A percentile compares a stretch with the other conserved stretches of the same genome.
phyloP scores from a whole-genome alignment of 1,284 basidiomycete genomes.

The Apiotrichum gamsii region DNA sequence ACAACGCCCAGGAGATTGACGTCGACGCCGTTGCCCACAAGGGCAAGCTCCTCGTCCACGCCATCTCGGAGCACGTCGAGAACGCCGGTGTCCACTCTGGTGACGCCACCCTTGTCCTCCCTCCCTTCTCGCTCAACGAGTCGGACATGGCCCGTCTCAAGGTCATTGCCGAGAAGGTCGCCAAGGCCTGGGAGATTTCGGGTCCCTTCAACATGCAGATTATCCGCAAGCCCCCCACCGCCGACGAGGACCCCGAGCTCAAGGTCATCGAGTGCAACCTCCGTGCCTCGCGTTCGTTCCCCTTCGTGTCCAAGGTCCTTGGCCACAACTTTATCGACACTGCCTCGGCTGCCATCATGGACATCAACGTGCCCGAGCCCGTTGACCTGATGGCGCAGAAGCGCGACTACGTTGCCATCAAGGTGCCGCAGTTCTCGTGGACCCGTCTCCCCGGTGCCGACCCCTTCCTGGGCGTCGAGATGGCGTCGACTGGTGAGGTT shows the following conservation, averaged over 20 bases:
- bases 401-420: conserved; percentile 91
- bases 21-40: conserved; percentile 95
- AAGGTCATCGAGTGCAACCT: conserved; percentile 99
- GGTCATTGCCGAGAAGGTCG: conserved; percentile 90
- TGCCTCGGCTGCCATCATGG: conserved; percentile 87
- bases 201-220: conserved; percentile 99
- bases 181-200: conserved; percentile 88
- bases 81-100: conserved; percentile 99
- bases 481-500: conserved; percentile 98
- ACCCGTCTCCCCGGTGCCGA: conserved; percentile 80
- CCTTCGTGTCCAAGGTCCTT: conserved; percentile 97
- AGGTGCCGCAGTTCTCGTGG: conserved; percentile 99
- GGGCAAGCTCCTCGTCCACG: conserved; percentile 90
- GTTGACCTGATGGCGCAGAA: conserved; percentile 88
- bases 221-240: conserved; percentile 71
- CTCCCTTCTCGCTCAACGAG: conserved; percentile 78
- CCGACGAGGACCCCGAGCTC: conserved; percentile 58
- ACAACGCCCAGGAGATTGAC: conserved; percentile 95
- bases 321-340: conserved; percentile 96
- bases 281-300: conserved; percentile 95
- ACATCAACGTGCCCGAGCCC: conserved; percentile 76
- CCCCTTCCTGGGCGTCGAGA: conserved; percentile 95
- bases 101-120: conserved; percentile 94
- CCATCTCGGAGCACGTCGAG: conserved; percentile 97
- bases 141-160: conserved; percentile 78